phyloP scores from a whole-genome alignment of 108 stramenopile genomes.

The Cafeteria roenbergensis region DNA sequence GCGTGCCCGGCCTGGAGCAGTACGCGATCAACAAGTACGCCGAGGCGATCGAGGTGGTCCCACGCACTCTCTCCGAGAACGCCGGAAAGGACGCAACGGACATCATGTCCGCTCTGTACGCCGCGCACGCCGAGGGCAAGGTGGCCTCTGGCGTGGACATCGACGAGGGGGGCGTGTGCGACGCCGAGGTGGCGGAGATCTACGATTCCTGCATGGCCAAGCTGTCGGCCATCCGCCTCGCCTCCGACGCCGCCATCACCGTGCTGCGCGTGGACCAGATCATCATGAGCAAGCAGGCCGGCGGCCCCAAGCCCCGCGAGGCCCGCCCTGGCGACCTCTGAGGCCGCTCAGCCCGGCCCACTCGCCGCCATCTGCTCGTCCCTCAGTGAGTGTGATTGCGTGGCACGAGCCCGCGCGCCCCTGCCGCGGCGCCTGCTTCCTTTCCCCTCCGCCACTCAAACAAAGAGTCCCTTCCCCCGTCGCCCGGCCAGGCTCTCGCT shows the following conservation, averaged over 20 bases:
- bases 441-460: no score
- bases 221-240: constrained; percentile 70
- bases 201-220: constrained; percentile 69
- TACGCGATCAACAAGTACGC: constrained; percentile 93
- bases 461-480: no score
- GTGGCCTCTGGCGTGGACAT: constrained; percentile 67
- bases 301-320: constrained; percentile 56
- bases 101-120: constrained; percentile 63
- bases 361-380: no score
- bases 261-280: constrained; percentile 93
- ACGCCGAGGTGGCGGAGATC: constrained; percentile 44
- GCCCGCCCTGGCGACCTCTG: no score
- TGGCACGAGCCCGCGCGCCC: no score
- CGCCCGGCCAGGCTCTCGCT: no score
- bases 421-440: no score
- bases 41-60: constrained; percentile 84
- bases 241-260: constrained; percentile 84
- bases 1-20: constrained; percentile 85
- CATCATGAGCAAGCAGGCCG: constrained; percentile 93
- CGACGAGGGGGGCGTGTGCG: constrained; percentile 27
- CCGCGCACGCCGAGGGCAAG: constrained; percentile 72
- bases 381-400: no score
- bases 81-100: constrained; percentile 73
- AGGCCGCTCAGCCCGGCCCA: no score
- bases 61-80: constrained; percentile 84